These are phyloP conservation scores for Ramularia endophylla DNA, from an alignment of 2,329 filamentous ascomycete species.

Conservation along the genomic window DNA sequence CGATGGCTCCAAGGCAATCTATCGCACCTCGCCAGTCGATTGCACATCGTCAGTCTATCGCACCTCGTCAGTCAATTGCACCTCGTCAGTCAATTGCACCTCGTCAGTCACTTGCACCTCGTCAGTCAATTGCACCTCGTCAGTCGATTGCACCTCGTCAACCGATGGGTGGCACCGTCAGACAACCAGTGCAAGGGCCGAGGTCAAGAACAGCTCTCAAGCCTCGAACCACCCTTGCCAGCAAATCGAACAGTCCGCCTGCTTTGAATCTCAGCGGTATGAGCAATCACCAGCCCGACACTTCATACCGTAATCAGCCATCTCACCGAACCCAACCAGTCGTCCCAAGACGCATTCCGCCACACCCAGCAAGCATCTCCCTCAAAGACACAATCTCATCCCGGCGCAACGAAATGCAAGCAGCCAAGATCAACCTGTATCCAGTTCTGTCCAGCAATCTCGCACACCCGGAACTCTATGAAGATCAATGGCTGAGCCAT, in stretches of 20 bases:
- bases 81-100: background rate
- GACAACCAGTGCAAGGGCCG: background rate
- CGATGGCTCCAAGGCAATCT: background rate
- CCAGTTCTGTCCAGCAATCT: slow-evolving; percentile 51
- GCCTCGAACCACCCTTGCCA: too few species aligned
- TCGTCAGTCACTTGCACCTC: background rate
- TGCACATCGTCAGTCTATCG: background rate
- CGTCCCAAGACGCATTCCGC: background rate
- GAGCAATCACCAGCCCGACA: background rate
- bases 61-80: too few species aligned
- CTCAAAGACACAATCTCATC: background rate
- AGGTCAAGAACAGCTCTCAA: background rate
- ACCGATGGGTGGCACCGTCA: background rate
- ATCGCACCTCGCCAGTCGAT: background rate
- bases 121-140: background rate
- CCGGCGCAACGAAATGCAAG: slow-evolving; percentile 8
- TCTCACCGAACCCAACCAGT: background rate
- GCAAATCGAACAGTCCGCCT: background rate
- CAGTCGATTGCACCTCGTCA: background rate
- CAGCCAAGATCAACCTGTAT: slow-evolving; percentile 33
- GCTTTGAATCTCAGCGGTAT: background rate
- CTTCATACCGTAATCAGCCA: background rate
- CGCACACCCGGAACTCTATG: slow-evolving; percentile 52
- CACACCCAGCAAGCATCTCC: background rate
- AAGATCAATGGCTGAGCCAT: slow-evolving; percentile 57